Evolutionary conservation across 768 basidiomycete genomes (phyloP), one percentile per base, ranked within the genome.

Genomic region (Tricholoma flavovirens): DNA sequence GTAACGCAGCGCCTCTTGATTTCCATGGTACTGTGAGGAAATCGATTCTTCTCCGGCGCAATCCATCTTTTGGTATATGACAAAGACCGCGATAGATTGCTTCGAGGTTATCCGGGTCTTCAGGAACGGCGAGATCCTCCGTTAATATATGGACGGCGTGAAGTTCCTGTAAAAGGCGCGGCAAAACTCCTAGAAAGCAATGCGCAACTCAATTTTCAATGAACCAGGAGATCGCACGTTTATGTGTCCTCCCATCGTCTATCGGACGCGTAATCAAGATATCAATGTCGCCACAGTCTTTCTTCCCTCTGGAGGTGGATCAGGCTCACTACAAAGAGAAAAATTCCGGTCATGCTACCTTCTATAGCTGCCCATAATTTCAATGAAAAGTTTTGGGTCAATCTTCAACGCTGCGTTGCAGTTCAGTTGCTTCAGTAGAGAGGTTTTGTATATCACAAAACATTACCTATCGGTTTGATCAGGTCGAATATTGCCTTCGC

Each of bases 361-460:
- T 62, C 94, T 74, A 67, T 87, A 98, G 60, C 90, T 93, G 1
- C 94, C 95, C 94, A 96, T 95, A 49, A 95, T 86, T 50, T 93
- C 85, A 9, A 97, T 71, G 63, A 81, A 84, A 22, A 95, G 65
- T 52, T 81, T 80, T 5, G 81, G 71, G 64, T 95, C 93, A 30
- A 96, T 76, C 1, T 69, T 71, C 9, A 88, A 75, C 2, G 90
- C 93, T 92, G 58, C 4, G 49, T 43, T 5, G 6, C 33, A 17
- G 22, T 56, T 19, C 45, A 33, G 21, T n/a, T 43, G 5, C 24
- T 26, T 26, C 24, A 2, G 24, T 26, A 17, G 5, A 14, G 38
- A 15, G 8, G 10, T 17, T 5, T 17, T 17, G 4, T 29, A 11
- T n/a, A 45, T 14, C 30, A 5, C 8, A 36, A 21, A 29, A 19